Conservation (phyloP, 208 protist genomes). For the Leptomonas seymouri region DNA sequence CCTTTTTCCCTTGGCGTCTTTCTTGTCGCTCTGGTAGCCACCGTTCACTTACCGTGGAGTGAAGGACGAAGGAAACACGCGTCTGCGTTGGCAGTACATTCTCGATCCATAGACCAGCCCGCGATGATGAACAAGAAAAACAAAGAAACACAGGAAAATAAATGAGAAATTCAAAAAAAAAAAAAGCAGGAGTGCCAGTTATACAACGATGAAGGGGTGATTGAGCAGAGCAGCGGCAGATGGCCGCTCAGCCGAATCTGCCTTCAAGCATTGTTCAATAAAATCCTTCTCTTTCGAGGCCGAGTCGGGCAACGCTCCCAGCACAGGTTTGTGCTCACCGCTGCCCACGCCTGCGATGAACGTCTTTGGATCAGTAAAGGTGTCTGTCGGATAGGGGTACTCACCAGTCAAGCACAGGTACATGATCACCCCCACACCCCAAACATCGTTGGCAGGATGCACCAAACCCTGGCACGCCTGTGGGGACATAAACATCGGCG, state of each 20-base stretch:
- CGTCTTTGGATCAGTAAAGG: slow-evolving; percentile 33
- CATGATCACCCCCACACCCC: slow-evolving; percentile 74
- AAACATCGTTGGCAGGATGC: slow-evolving; percentile 76
- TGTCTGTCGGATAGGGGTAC: slow-evolving; percentile 55
- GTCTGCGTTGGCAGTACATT: too few species aligned
- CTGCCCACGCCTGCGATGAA: slow-evolving; percentile 49
- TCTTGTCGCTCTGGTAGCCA: too few species aligned
- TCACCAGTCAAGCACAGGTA: slow-evolving; percentile 67
- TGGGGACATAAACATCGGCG: slow-evolving; percentile 82
- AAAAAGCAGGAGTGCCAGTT: not conserved
- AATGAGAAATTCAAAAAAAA: not conserved
- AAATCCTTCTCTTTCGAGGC: slow-evolving; percentile 33
- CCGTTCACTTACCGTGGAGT: too few species aligned
- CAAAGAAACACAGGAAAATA: not conserved
- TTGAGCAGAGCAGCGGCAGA: slow-evolving; percentile 44
- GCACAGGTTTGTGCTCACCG: slow-evolving; percentile 27
- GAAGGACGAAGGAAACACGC: too few species aligned
- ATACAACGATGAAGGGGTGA: slow-evolving; percentile 52
- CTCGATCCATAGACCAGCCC: not conserved
- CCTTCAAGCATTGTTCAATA: slow-evolving; percentile 48
- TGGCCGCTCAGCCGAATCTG: slow-evolving; percentile 34
- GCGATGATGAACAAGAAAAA: not conserved
- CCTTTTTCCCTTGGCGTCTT: too few species aligned
- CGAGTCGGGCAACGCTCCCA: slow-evolving; percentile 36
- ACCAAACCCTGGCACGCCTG: slow-evolving; percentile 68